These are phyloP conservation scores for Fusarium luffae DNA, from an alignment of 2,329 filamentous ascomycete species.

Conservation along the genomic window DNA sequence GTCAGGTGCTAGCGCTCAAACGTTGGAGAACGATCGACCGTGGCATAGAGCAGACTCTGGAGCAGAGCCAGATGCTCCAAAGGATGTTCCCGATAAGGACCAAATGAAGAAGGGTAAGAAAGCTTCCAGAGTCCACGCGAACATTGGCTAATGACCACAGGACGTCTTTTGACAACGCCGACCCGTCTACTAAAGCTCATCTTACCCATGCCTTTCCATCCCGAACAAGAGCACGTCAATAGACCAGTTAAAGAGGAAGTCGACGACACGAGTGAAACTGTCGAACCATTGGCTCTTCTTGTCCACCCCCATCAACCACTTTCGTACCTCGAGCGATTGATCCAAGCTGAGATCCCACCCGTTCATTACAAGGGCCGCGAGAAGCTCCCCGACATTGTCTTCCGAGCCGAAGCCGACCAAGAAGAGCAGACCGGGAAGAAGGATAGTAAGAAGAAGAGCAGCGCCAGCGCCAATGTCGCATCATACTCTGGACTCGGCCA, in stretches of 20 bases:
- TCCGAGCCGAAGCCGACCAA: conserved; percentile 80
- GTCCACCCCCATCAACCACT: conserved; percentile 91
- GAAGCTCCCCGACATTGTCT: conserved; percentile 78
- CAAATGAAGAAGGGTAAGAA: conserved; percentile 40
- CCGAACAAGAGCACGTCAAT: conserved; percentile 55
- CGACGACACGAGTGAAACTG: conserved; percentile 50
- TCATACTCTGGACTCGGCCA: conserved; percentile 77
- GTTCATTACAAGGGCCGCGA: conserved; percentile 73
- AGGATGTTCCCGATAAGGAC: conserved; percentile 29
- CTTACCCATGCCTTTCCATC: conserved; percentile 70
- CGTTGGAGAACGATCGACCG: conserved; percentile 43
- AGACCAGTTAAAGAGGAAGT: conserved; percentile 53
- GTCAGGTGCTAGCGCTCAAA: conserved; percentile 41
- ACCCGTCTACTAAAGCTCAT: conserved; percentile 84
- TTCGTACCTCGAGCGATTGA: conserved; percentile 87
- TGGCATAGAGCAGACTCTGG: conserved; percentile 41
- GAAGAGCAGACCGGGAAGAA: conserved; percentile 57
- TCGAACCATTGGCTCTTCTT: conserved; percentile 87
- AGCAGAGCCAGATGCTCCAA: conserved; percentile 21
- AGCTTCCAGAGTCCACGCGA: no score
- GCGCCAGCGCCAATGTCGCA: conserved; percentile 62
- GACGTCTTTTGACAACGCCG: conserved; percentile 83
- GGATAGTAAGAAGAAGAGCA: conserved; percentile 47
- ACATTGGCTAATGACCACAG: conserved; percentile 48
- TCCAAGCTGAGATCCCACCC: conserved; percentile 85